Evolutionary conservation across 202 grass and related monocot genomes (phyloP).

Genomic region (Zoysia matrella): DNA sequence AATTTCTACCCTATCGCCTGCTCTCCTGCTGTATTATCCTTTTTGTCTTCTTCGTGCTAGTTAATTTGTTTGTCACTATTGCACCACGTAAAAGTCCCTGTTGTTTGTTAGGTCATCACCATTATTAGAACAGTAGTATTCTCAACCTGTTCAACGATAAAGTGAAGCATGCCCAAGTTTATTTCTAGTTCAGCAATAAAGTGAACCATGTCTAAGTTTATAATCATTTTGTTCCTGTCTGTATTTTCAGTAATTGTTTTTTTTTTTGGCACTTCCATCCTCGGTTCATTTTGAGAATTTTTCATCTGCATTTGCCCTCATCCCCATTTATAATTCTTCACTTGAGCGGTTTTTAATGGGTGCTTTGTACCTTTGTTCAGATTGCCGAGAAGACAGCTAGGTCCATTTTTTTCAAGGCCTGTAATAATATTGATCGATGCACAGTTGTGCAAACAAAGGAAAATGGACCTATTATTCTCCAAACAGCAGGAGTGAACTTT

Average conservation of each 20-base stretch:
- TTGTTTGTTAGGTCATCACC: background rate
- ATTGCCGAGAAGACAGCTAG: constrained; percentile 74
- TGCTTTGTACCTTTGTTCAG: constrained; percentile 46
- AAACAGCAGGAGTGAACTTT: constrained; percentile 78
- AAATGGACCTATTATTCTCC: constrained; percentile 24
- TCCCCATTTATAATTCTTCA: constrained; percentile 1
- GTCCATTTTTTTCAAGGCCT: constrained; percentile 61
- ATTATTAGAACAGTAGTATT: background rate
- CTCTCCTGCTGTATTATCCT: background rate
- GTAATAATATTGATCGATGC: constrained; percentile 57
- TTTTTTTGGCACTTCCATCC: background rate
- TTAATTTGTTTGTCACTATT: background rate
- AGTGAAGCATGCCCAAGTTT: too few relatives aligned
- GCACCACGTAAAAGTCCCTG: background rate
- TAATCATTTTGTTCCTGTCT: too few relatives aligned
- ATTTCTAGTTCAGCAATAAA: background rate
- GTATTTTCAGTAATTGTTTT: background rate
- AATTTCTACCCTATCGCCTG: background rate
- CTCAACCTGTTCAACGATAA: background rate
- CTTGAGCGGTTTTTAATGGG: background rate
- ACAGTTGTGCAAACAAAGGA: constrained; percentile 26
- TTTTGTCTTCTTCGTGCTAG: background rate
- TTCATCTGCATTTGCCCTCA: background rate
- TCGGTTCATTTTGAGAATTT: background rate
- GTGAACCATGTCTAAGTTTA: too few relatives aligned